Conservation (phyloP, 2,329 filamentous ascomycete species). For the Ophiostoma sp. region DNA sequence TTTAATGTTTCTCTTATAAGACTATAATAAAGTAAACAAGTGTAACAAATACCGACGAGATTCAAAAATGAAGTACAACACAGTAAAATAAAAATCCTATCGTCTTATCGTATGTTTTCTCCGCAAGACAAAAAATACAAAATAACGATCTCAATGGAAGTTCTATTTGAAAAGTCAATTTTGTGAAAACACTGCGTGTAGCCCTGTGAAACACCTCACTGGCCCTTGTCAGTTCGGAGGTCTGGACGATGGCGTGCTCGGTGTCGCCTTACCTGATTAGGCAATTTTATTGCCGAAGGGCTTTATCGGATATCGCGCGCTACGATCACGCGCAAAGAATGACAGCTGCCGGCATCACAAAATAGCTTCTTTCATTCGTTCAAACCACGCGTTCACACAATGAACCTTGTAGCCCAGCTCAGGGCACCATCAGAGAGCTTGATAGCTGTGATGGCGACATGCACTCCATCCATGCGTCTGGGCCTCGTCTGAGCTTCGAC, state of each 20-base stretch:
- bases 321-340: background rate
- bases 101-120: too few species aligned
- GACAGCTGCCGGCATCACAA: background rate
- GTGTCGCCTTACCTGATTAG: background rate
- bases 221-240: background rate
- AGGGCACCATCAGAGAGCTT: background rate
- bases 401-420: background rate
- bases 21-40: background rate
- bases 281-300: background rate
- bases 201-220: background rate
- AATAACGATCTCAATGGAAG: too few species aligned
- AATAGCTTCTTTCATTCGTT: background rate
- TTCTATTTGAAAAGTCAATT: background rate
- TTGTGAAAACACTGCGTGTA: background rate
- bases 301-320: background rate
- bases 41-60: background rate
- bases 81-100: too few species aligned
- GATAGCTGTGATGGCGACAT: conserved; percentile 4
- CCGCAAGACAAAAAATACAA: too few species aligned
- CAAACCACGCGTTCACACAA: background rate
- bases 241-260: conserved; percentile 5
- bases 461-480: too few species aligned
- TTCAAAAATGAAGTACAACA: too few species aligned
- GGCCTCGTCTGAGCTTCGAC: background rate
- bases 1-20: too few species aligned